Percentiles rank a stretch among this genome's conserved stretches.
phyloP scores from a whole-genome alignment of 345 rosid genomes.

The Trapa bicornis region DNA sequence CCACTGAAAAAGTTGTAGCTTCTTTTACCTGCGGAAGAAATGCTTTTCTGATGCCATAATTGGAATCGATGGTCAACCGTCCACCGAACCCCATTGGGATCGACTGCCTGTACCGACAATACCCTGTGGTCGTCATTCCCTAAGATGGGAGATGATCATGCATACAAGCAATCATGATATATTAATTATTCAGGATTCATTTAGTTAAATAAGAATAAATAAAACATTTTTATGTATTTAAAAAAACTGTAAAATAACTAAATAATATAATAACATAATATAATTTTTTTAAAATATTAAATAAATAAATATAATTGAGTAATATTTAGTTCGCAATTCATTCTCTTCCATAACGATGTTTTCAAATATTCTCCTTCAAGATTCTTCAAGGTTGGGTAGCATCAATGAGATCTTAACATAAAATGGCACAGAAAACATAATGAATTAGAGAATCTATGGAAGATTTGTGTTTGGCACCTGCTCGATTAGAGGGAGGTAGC shows the following conservation, averaged over 20 bases:
- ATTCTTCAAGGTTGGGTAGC: too few species aligned
- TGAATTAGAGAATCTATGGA: neutral
- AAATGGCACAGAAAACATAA: neutral
- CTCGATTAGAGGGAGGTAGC: slow-evolving; percentile 82
- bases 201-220: too few species aligned
- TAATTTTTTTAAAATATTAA: too few species aligned
- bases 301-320: too few species aligned
- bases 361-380: too few species aligned
- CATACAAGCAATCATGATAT: neutral
- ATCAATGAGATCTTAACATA: too few species aligned
- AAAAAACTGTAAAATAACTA: too few species aligned
- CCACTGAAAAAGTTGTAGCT: neutral
- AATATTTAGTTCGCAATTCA: too few species aligned
- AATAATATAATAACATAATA: too few species aligned
- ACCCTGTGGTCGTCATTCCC: slow-evolving; percentile 65
- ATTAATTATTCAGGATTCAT: too few species aligned
- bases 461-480: slow-evolving; percentile 29
- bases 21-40: slow-evolving; percentile 63
- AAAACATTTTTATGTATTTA: too few species aligned
- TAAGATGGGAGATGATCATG: slow-evolving; percentile 3
- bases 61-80: slow-evolving; percentile 50
- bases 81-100: slow-evolving; percentile 65
- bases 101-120: slow-evolving; percentile 79
- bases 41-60: slow-evolving; percentile 58
- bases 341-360: too few species aligned